A percentile compares a stretch with the other conserved stretches of the same genome.
phyloP scores from a whole-genome alignment of 2,329 filamentous ascomycete genomes.

The Colletotrichum kahawae region DNA sequence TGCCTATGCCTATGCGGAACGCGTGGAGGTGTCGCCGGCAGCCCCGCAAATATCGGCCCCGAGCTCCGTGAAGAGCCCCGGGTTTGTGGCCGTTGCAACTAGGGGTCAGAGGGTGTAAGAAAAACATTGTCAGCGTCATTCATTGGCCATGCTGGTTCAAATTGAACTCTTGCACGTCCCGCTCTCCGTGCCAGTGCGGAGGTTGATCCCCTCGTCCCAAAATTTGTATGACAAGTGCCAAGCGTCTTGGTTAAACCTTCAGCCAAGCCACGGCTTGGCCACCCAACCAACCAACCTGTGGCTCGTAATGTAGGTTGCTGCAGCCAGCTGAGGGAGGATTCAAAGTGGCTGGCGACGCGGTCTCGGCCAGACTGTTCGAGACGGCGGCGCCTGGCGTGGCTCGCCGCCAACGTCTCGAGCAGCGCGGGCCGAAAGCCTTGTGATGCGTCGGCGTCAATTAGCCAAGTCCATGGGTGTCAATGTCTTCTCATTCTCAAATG shows the following conservation, averaged over 20 bases:
- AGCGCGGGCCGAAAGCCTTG: neutral
- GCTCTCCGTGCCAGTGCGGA: neutral
- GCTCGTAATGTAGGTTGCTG: neutral
- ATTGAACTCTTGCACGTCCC: neutral
- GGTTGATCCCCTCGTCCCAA: neutral
- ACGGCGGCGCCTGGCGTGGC: neutral
- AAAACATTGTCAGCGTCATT: neutral
- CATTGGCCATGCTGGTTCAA: fast-evolving
- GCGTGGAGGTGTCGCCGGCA: neutral
- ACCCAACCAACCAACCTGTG: neutral
- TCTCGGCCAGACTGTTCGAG: neutral
- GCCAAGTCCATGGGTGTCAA: neutral
- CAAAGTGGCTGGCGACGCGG: neutral
- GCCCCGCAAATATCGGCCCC: neutral
- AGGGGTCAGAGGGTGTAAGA: neutral
- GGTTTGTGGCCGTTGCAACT: neutral
- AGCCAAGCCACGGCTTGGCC: neutral
- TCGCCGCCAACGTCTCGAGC: neutral
- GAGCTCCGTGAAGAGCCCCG: neutral
- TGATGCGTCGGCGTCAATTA: neutral
- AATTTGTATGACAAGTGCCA: neutral
- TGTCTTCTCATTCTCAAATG: neutral
- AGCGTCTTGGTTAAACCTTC: neutral
- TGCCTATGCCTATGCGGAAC: neutral
- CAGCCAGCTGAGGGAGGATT: neutral